These are phyloP conservation scores for Dunaliella primolecta DNA, from an alignment of 139 green algal genomes.

Conservation along the genomic window DNA sequence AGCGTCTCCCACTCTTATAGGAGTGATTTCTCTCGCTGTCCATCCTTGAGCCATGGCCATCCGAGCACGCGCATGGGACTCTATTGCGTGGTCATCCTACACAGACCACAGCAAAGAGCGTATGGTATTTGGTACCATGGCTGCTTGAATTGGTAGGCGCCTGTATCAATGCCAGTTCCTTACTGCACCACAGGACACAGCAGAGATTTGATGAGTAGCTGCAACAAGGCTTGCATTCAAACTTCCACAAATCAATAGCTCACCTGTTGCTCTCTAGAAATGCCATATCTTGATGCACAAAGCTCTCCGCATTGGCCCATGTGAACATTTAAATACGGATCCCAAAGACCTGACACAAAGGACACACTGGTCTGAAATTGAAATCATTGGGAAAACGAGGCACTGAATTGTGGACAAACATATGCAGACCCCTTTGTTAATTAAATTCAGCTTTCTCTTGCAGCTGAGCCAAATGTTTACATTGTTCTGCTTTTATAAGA, in stretches of 20 bases:
- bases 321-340: conserved; percentile 72
- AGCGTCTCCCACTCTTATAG: conserved; percentile 39
- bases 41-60: conserved; percentile 39
- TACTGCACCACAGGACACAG: background rate
- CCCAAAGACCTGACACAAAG: conserved; percentile 65
- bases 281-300: conserved; percentile 57
- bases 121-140: too few relatives aligned
- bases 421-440: background rate
- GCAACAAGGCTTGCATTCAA: background rate
- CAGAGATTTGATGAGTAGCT: background rate
- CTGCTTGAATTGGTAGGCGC: too few relatives aligned
- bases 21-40: conserved; percentile 60
- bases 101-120: background rate
- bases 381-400: background rate
- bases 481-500: too few relatives aligned
- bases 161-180: too few relatives aligned
- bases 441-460: background rate
- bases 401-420: background rate
- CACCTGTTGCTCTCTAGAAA: conserved; percentile 61
- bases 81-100: conserved; percentile 71
- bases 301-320: conserved; percentile 85
- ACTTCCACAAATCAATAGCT: background rate
- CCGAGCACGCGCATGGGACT: conserved; percentile 51
- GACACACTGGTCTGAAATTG: background rate
- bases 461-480: too few relatives aligned